These are phyloP conservation scores for Boletus huronensis DNA, from an alignment of 768 basidiomycete genomes.

Conservation along the genomic window DNA sequence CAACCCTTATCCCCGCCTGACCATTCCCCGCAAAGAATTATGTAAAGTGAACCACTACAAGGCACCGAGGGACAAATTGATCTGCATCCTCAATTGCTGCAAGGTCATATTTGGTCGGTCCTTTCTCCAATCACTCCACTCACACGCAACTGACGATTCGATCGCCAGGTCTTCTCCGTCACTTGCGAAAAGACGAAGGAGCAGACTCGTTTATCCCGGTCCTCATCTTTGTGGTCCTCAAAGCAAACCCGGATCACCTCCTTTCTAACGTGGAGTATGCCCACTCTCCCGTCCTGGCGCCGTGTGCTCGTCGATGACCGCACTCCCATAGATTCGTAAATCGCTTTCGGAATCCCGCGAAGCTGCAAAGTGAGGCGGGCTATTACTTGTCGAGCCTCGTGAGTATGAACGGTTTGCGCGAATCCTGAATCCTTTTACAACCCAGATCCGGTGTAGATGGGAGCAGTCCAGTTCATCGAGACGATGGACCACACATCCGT, in stretches of 20 bases:
- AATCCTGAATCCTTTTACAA: slow-evolving; percentile 2
- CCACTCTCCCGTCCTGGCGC: not conserved
- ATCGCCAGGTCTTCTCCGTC: slow-evolving; percentile 76
- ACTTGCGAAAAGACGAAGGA: slow-evolving; percentile 77
- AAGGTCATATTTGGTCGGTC: slow-evolving; percentile 96
- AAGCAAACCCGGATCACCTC: slow-evolving; percentile 90
- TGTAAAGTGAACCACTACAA: slow-evolving; percentile 98
- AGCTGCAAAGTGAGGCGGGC: slow-evolving; percentile 91
- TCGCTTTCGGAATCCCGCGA: slow-evolving; percentile 85
- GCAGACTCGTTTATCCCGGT: slow-evolving; percentile 96
- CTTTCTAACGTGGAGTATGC: slow-evolving; percentile 93
- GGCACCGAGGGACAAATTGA: slow-evolving; percentile 95
- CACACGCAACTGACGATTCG: not conserved
- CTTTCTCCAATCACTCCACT: slow-evolving; percentile 8
- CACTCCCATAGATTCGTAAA: slow-evolving; percentile 74
- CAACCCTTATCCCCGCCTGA: not conserved
- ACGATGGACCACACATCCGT: slow-evolving; percentile 95
- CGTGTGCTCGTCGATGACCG: not conserved
- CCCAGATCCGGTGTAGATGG: slow-evolving; percentile 57
- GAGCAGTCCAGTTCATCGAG: slow-evolving; percentile 96
- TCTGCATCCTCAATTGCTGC: slow-evolving; percentile 96
- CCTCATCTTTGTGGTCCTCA: slow-evolving; percentile 89
- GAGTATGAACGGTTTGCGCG: slow-evolving; percentile 23
- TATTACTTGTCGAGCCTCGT: slow-evolving; percentile 97
- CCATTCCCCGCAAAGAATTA: slow-evolving; percentile 53